A percentile compares a stretch with the other conserved stretches of the same genome.
phyloP scores from a whole-genome alignment of 352 stramenopile genomes.

The Phytophthora agathidicida region DNA sequence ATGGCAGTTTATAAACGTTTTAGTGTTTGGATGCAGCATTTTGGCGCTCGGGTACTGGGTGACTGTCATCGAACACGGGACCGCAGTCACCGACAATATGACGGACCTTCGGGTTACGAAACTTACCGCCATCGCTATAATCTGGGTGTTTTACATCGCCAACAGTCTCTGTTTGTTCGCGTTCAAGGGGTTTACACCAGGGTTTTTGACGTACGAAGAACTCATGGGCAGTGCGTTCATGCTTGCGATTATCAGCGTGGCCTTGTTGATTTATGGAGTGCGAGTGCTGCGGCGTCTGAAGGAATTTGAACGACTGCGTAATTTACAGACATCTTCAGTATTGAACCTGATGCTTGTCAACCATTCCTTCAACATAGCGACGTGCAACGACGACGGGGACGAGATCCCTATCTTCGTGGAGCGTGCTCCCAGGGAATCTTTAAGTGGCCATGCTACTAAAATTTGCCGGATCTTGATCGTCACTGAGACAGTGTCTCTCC shows the following conservation, averaged over 20 bases:
- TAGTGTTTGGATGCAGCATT: too few relatives aligned
- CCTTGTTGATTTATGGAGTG: slow-evolving; percentile 35
- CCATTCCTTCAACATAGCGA: slow-evolving; percentile 31
- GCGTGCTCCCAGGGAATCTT: background rate
- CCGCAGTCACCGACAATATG: slow-evolving; percentile 11
- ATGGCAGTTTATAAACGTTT: too few relatives aligned
- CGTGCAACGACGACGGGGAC: slow-evolving; percentile 28
- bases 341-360: slow-evolving; percentile 11
- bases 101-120: slow-evolving; percentile 16
- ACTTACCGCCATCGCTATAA: slow-evolving; percentile 9
- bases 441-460: slow-evolving; percentile 25
- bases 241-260: slow-evolving; percentile 29
- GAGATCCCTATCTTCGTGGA: slow-evolving; percentile 23
- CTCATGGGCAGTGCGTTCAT: slow-evolving; percentile 24
- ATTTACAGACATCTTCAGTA: slow-evolving; percentile 15
- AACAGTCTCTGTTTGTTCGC: slow-evolving; percentile 15
- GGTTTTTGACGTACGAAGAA: slow-evolving; percentile 25
- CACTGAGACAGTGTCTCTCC: slow-evolving; percentile 17
- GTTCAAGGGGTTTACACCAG: slow-evolving; percentile 19
- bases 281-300: slow-evolving; percentile 30
- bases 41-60: background rate
- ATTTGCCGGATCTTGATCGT: slow-evolving; percentile 33
- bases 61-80: slow-evolving; percentile 35
- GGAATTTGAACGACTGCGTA: slow-evolving; percentile 23
- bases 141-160: slow-evolving; percentile 23